A percentile compares a stretch with the other conserved stretches of the same genome.
phyloP scores from a whole-genome alignment of 2,329 filamentous ascomycete species.

The Cercospora nicotianae region DNA sequence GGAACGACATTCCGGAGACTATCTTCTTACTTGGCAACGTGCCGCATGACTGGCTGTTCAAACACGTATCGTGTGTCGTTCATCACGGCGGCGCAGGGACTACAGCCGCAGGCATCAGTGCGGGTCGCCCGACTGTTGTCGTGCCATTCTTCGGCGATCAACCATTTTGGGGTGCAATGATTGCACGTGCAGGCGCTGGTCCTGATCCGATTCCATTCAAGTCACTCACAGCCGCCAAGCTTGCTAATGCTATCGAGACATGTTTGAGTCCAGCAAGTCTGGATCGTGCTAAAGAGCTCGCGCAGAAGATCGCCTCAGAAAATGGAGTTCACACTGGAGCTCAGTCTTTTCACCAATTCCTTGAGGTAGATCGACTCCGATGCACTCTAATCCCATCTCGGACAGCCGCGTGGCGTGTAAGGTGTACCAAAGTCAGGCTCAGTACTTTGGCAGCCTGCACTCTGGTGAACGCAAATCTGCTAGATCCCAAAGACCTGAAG shows the following conservation, averaged over 20 bases:
- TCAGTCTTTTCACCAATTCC: constrained; percentile 48
- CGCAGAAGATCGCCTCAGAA: constrained; percentile 46
- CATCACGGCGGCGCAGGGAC: constrained; percentile 63
- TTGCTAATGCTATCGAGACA: constrained; percentile 49
- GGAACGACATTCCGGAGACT: constrained; percentile 41
- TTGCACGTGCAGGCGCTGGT: constrained; percentile 52
- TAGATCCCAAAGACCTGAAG: constrained; percentile 71
- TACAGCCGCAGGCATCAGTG: constrained; percentile 55
- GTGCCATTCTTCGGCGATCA: constrained; percentile 61
- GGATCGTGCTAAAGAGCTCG: constrained; percentile 42
- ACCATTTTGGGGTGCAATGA: constrained; percentile 57
- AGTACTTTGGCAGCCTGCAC: constrained; percentile 72
- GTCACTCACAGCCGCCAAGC: constrained; percentile 44
- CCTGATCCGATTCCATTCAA: constrained; percentile 51
- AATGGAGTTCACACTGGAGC: constrained; percentile 45
- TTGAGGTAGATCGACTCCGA: constrained; percentile 65
- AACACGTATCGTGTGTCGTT: constrained; percentile 55
- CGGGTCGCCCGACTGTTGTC: constrained; percentile 55
- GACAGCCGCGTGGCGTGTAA: constrained; percentile 73
- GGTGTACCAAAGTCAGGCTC: constrained; percentile 65
- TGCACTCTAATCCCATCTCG: constrained; percentile 68
- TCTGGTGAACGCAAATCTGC: constrained; percentile 62
- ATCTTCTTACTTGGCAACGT: constrained; percentile 56
- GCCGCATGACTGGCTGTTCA: constrained; percentile 61
- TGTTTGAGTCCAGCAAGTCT: constrained; percentile 44